Base-by-base conservation (phyloP, 1,284 basidiomycete genomes). In the Rhodotorula sp. region DNA sequence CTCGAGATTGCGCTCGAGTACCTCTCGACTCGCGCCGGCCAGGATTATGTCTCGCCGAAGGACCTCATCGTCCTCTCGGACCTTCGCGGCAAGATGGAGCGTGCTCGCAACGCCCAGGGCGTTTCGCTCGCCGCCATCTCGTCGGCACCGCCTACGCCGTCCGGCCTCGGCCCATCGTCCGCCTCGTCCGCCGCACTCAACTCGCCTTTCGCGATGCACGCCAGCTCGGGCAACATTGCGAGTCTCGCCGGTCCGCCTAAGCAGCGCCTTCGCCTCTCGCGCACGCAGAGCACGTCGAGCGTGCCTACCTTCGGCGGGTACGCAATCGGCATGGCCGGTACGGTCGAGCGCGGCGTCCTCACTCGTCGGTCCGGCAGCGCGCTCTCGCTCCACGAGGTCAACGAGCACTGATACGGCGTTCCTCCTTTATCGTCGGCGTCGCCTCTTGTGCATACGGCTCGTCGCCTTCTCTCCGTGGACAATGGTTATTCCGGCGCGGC, bases 1-100 rank as follows among this genome's bases (percentile, higher is more conserved):
- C 67, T 74, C 65, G 60, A 69, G n/a, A 57, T 57, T 44, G 67
- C 64, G 18, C 58, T 74, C 59, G 61, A 64, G 30, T 71, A 65
- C 64, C 70, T 74, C 59, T 52, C 59, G 59, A 57, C 67, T 3
- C 53, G 59, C 22, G 70, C 66, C 22, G 68, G 63, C 13, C 67
- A 65, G 52, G 61, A 62, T 34, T 65, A 67, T 58, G 64, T 62
- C 52, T 48, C 50, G 22, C 72, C 69, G 24, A 67, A 52, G 40
- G 69, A 71, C 52, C 55, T 74, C 4, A 46, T 71, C 58, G 61
- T 65, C 24, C 59, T 71, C 26, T 57, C 55, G 34, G 70, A 71
- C 51, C 50, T 71, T 24, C 58, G 62, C 46, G 63, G 51, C 53
- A 62, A 72, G 71, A 69, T 72, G 65, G 66, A 69, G 50, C 59